phyloP scores from a whole-genome alignment of 2,329 filamentous ascomycete genomes.

The Aspergillus hortae region DNA sequence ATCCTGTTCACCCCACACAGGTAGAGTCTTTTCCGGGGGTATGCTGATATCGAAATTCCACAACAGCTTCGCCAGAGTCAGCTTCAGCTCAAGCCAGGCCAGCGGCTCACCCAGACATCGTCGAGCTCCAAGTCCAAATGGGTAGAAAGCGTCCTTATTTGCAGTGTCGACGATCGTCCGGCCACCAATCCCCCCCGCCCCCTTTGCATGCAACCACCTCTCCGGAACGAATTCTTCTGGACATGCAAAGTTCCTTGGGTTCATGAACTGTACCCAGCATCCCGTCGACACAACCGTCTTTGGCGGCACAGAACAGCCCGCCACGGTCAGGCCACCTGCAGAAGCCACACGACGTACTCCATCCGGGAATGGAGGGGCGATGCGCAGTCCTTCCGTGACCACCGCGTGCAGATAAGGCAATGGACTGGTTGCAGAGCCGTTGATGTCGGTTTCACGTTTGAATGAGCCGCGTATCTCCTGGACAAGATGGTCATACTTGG shows the following conservation, averaged over 20 bases:
- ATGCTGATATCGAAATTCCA: conserved; percentile 2
- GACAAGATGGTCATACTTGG: neutral
- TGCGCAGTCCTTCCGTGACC: conserved; percentile 10
- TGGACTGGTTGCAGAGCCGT: neutral
- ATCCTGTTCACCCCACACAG: neutral
- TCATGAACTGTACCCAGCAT: conserved; percentile 2
- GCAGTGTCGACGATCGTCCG: neutral
- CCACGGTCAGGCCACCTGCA: conserved; percentile 3
- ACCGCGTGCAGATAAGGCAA: conserved; percentile 7
- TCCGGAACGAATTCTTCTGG: conserved; percentile 6
- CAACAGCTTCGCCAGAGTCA: neutral
- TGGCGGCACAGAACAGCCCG: conserved; percentile 6
- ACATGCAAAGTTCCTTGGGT: conserved; percentile 4
- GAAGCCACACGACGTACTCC: conserved; percentile 5
- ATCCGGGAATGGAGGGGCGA: conserved; percentile 9
- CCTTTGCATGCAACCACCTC: conserved; percentile 7
- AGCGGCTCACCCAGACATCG: neutral
- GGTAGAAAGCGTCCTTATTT: neutral
- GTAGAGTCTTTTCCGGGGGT: neutral
- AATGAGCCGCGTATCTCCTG: conserved; percentile 4
- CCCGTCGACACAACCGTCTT: conserved; percentile 2
- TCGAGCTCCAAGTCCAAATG: neutral
- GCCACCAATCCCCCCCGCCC: neutral
- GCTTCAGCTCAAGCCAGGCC: neutral
- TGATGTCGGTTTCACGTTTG: neutral